These are phyloP conservation scores for Manihot esculenta DNA, from an alignment of 441 rosid genomes.

Conservation along the genomic window DNA sequence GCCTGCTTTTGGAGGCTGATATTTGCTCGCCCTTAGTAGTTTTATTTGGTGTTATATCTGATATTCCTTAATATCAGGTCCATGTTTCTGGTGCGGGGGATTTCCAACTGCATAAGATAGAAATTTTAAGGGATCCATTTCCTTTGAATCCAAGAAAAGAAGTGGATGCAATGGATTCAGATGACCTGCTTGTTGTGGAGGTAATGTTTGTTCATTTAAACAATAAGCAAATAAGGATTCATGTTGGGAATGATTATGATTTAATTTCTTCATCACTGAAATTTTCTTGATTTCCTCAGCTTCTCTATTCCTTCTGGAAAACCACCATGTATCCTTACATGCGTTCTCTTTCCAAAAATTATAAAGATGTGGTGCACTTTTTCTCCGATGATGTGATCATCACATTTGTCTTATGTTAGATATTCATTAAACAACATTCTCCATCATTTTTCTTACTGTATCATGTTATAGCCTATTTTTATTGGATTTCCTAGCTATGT, in stretches of 20 bases:
- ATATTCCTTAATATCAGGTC: constrained; percentile 45
- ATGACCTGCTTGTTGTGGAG: constrained; percentile 53
- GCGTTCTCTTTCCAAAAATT: not conserved
- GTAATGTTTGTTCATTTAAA: constrained; percentile 31
- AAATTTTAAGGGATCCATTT: constrained; percentile 72
- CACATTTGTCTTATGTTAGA: not conserved
- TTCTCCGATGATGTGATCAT: not conserved
- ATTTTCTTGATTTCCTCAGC: not conserved
- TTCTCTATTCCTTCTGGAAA: not conserved
- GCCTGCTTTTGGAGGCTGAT: constrained; percentile 12
- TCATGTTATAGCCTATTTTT: not conserved
- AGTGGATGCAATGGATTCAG: constrained; percentile 69
- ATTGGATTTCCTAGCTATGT: not conserved
- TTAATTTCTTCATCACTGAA: not conserved
- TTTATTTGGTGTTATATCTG: constrained; percentile 21
- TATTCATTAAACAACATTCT: not conserved
- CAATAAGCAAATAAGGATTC: not conserved
- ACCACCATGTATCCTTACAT: not conserved
- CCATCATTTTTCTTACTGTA: not conserved
- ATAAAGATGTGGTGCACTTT: not conserved
- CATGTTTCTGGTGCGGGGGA: constrained; percentile 94
- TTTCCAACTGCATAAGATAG: constrained; percentile 78
- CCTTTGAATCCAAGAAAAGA: constrained; percentile 69
- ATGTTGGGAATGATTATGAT: not conserved
- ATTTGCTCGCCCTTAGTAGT: not conserved